These are phyloP conservation scores for Oleoguttula mirabilis DNA, from an alignment of 495 filamentous ascomycete species.

Conservation along the genomic window DNA sequence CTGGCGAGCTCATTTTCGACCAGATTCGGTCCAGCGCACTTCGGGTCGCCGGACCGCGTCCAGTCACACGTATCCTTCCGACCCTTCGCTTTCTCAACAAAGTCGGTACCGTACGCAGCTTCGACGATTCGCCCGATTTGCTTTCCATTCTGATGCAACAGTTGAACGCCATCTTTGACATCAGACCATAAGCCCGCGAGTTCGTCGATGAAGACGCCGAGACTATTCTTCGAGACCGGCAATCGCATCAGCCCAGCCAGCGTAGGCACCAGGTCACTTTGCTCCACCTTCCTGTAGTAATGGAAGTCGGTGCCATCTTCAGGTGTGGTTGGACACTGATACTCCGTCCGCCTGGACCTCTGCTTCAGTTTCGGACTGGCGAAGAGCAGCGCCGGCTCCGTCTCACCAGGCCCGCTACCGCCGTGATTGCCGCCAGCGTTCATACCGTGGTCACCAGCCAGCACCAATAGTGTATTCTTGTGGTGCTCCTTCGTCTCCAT, in stretches of 20 bases:
- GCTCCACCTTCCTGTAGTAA: conserved; percentile 74
- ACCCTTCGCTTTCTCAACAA: neutral
- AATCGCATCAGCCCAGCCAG: conserved; percentile 79
- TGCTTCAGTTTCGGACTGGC: conserved; percentile 71
- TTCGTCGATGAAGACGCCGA: conserved; percentile 74
- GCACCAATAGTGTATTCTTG: conserved; percentile 63
- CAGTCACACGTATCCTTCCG: neutral
- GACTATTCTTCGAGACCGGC: conserved; percentile 81
- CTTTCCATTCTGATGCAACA: conserved; percentile 61
- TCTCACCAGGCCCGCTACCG: conserved; percentile 83
- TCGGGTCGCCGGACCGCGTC: neutral
- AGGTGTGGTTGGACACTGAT: conserved; percentile 32
- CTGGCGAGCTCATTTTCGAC: neutral
- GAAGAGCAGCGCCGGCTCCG: conserved; percentile 82
- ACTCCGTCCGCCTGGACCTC: conserved; percentile 30
- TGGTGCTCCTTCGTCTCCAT: conserved; percentile 58
- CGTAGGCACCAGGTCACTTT: conserved; percentile 86
- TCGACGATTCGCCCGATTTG: conserved; percentile 66
- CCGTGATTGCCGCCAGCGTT: conserved; percentile 98
- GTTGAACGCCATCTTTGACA: conserved; percentile 35
- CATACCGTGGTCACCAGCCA: conserved; percentile 96
- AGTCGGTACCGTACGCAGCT: conserved; percentile 46
- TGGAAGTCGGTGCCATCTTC: conserved; percentile 47
- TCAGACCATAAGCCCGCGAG: conserved; percentile 63
- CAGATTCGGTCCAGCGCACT: neutral